Conservation (phyloP, 495 filamentous ascomycete species). For the Parathielavia hyrcaniae region DNA sequence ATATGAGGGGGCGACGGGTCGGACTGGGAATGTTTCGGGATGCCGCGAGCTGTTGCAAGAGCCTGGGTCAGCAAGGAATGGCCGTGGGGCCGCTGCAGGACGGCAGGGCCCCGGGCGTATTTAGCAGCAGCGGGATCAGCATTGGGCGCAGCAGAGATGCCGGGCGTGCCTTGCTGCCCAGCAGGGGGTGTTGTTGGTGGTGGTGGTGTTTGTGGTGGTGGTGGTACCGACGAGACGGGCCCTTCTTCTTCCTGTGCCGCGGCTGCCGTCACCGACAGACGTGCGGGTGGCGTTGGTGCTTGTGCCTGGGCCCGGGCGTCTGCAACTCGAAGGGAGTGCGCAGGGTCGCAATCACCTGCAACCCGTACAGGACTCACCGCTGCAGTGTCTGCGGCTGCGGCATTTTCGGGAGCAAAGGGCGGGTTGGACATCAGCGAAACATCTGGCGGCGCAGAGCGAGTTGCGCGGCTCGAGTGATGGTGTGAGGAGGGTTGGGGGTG, state of each 20-base stretch:
- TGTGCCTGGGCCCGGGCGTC: background rate
- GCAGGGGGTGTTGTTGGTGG: slow-evolving; percentile 25
- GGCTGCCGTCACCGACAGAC: slow-evolving; percentile 13
- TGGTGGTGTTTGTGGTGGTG: slow-evolving; percentile 24
- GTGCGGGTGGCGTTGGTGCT: slow-evolving; percentile 12
- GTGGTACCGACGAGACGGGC: slow-evolving; percentile 28
- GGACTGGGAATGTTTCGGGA: slow-evolving; percentile 26
- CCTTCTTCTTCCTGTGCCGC: slow-evolving; percentile 19
- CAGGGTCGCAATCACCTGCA: slow-evolving; percentile 25
- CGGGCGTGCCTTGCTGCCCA: slow-evolving; percentile 23
- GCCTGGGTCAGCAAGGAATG: slow-evolving; percentile 48
- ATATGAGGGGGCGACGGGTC: slow-evolving; percentile 28
- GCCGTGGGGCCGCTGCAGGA: slow-evolving; percentile 37
- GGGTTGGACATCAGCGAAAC: slow-evolving; percentile 48
- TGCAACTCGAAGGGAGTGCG: background rate
- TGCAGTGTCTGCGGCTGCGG: slow-evolving; percentile 45
- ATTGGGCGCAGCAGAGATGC: slow-evolving; percentile 28
- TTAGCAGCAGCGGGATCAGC: slow-evolving; percentile 46
- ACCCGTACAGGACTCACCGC: slow-evolving; percentile 40
- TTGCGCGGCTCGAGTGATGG: slow-evolving; percentile 4
- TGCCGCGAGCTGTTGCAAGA: slow-evolving; percentile 49
- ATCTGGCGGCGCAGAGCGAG: slow-evolving; percentile 37
- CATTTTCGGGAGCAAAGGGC: slow-evolving; percentile 41
- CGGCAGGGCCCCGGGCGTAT: slow-evolving; percentile 40
- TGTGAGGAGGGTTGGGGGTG: slow-evolving; percentile 3